Base-by-base conservation (phyloP, 2,329 filamentous ascomycete species). In the Stemphylium vesicarium region DNA sequence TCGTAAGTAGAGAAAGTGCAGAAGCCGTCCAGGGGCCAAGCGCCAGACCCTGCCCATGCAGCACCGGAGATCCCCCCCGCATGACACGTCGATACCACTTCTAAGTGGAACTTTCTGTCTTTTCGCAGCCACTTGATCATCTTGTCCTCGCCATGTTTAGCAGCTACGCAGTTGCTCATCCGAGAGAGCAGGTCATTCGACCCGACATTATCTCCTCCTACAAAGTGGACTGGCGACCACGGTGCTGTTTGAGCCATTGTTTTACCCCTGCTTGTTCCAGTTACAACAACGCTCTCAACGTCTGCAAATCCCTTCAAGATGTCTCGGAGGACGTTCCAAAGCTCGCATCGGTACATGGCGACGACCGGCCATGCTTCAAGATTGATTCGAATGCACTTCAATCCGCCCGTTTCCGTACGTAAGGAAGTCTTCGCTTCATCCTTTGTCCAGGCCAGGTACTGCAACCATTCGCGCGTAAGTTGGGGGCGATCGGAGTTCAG, bases 211-310 rank as follows among this genome's bases (percentile, higher is more conserved):
- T 75, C 72, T 15, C 69, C 66, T 6, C 75, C 75, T 15, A 75
- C 70, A 47, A 70, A 77, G 50, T 75, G 72, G 2, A 72, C 65
- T 2, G 72, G 67, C 8, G 73, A 75, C 70, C 74, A 77, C 9
- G 69, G 71, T 43, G 67, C 57, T 51, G 65, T 65, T 50, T 52
- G 67, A 6, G 63, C 66, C 71, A 71, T 76, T 31, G 59, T 62
- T 9, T 45, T 53, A 1, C 72, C 73, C 50, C 66, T 70, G 36
- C 70, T 72, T 10, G 70, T 61, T 2, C 75, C 74, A 16, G 64
- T 60, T 2, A 76, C 61, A 1, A 77, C 52, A 7, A 76, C 51
- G 18, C 71, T 65, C 33, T 75, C 70, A 37, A 77, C 45, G 0
- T 64, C 59, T 20, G 65, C 47, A n/a, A 74, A 43, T 4, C 65